Evolutionary conservation across 1,139 yeast genomes (phyloP), one percentile per base, ranked within the genome.

Genomic region (Candida sp.): DNA sequence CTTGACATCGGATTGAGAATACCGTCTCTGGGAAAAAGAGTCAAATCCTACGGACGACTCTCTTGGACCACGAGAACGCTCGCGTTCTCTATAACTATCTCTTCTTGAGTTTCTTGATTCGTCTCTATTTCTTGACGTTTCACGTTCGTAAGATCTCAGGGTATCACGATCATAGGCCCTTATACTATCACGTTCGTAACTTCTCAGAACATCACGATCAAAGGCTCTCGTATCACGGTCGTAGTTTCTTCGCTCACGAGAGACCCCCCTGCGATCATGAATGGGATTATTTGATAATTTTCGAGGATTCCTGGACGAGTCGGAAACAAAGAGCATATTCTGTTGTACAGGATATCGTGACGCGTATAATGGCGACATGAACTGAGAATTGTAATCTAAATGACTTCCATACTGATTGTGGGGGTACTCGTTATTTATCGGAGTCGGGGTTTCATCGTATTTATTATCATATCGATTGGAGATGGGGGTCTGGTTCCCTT

Each of bases 1-100:
- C 27, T n/a, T 37, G 22, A 37, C 15, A 12, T 37, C 39, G 4
- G 34, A 15, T 22, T 37, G 39, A 4, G 39, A 37, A 15, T 37
- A 29, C n/a, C 39, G 29, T 27, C 39, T 27, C 9, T 8, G 12
- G 4, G 39, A 22, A 8, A 32, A 37, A 7, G 12, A n/a, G 19
- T 32, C 34, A 32, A 32, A 32, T 4, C 39, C 39, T 11, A 25
- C 8, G n/a, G 29, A 37, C n/a, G 29, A 4, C 1, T 11, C 37
- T 4, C 33, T 33, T 5, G 34, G 39, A n/a, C 34, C 39, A 9
- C 34, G 12, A 9, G 39, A 37, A 5, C 33, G 33, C 6, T 37
- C 39, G 23, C 39, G 12, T 22, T n/a, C 21, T 21, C 21, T 5
- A n/a, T 35, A 25, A 9, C 22, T 22, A 27, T 27, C 39, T 37